Evolutionary conservation across 352 stramenopile genomes (phyloP).

Genomic region (Phytophthora megakarya): DNA sequence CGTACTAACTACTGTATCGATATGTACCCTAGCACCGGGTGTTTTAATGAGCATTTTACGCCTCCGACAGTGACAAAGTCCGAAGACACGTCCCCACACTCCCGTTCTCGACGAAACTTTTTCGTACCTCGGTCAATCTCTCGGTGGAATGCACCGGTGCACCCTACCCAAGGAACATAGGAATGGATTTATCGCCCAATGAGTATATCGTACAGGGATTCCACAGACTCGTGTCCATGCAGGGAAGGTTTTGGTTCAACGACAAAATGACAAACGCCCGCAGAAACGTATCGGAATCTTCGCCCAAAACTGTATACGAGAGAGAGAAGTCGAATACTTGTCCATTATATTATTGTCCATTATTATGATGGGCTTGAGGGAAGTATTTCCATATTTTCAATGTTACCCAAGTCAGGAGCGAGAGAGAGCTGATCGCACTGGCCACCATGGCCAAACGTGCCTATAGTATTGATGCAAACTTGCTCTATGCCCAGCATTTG

Average conservation of each 20-base stretch:
- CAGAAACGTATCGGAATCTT: constrained; percentile 31
- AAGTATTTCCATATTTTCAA: constrained; percentile 3
- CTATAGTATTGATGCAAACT: constrained; percentile 10
- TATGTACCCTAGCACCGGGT: constrained; percentile 40
- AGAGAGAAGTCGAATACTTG: not conserved
- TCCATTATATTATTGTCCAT: not conserved
- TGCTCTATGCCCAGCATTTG: constrained; percentile 14
- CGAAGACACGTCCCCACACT: constrained; percentile 20
- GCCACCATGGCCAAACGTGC: not conserved
- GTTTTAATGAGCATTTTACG: constrained; percentile 58
- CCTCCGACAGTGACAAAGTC: constrained; percentile 51
- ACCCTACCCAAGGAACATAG: constrained; percentile 47
- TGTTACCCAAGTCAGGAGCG: not conserved
- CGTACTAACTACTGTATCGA: not conserved
- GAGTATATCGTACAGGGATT: too few relatives aligned
- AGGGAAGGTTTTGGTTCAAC: not conserved
- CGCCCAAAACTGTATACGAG: constrained; percentile 17
- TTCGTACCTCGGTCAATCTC: constrained; percentile 39
- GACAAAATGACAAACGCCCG: constrained; percentile 6
- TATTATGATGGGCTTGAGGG: not conserved
- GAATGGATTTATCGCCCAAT: too few relatives aligned
- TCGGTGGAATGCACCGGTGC: constrained; percentile 46
- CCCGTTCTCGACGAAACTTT: constrained; percentile 29
- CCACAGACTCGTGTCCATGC: constrained; percentile 1
- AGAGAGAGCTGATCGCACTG: constrained; percentile 12